Evolutionary conservation across 2,329 filamentous ascomycete genomes (phyloP).

Genomic region (Xylariaceae sp.): DNA sequence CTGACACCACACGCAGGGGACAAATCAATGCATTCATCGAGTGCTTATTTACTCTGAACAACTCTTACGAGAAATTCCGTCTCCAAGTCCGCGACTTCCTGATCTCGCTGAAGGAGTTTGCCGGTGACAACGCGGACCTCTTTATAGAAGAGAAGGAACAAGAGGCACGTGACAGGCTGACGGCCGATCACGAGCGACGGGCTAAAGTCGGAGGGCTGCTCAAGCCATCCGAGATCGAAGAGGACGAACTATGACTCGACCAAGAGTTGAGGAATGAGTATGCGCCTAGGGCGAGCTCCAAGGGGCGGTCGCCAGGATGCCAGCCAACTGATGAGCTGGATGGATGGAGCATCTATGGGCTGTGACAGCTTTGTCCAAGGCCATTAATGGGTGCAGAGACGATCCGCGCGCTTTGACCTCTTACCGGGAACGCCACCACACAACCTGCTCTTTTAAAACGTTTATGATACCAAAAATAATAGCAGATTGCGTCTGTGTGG

Average conservation of each 20-base stretch:
- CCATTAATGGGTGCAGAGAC: slow-evolving; percentile 2
- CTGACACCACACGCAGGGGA: slow-evolving; percentile 48
- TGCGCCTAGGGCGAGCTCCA: slow-evolving; percentile 36
- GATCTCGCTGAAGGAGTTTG: slow-evolving; percentile 94
- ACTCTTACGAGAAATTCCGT: slow-evolving; percentile 90
- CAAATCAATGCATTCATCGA: slow-evolving; percentile 91
- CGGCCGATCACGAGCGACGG: slow-evolving; percentile 82
- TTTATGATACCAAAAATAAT: slow-evolving; percentile 22
- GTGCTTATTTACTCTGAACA: slow-evolving; percentile 81
- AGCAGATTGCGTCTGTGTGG: slow-evolving; percentile 14
- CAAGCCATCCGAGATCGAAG: slow-evolving; percentile 95
- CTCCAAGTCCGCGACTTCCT: slow-evolving; percentile 93
- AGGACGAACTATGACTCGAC: slow-evolving; percentile 83
- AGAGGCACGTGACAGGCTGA: slow-evolving; percentile 76
- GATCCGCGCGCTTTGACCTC: slow-evolving; percentile 10
- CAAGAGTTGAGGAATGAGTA: slow-evolving; percentile 61
- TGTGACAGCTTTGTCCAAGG: slow-evolving; percentile 34
- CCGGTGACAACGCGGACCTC: slow-evolving; percentile 89
- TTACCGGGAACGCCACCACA: slow-evolving; percentile 13
- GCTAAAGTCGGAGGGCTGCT: slow-evolving; percentile 93
- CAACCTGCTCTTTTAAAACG: slow-evolving; percentile 19
- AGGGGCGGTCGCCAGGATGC: slow-evolving; percentile 19
- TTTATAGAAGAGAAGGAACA: slow-evolving; percentile 94
- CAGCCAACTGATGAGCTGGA: slow-evolving; percentile 24
- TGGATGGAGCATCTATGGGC: slow-evolving; percentile 32